Evolutionary conservation across 495 filamentous ascomycete genomes (phyloP), one percentile per base, ranked within the genome.

Genomic region (Penicillium ucsense): DNA sequence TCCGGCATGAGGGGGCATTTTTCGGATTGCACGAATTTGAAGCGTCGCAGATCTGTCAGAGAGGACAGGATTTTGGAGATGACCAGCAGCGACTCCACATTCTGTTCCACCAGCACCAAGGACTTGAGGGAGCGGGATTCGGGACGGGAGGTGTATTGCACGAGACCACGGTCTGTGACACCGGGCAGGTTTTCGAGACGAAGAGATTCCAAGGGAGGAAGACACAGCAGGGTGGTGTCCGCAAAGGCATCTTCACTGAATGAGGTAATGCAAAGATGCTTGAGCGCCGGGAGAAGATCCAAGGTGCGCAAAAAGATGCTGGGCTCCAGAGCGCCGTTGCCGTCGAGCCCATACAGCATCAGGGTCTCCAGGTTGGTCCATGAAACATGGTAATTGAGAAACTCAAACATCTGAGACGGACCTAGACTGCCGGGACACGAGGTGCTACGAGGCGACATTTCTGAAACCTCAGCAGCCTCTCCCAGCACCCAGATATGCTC

Each of bases 401-500:
- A 89, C 34, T 75, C 75, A 33, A 77, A 79, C 53, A 78, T 80
- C 61, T 84, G 80, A 33, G 79, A 72, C 32, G 69, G 74, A 12
- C 74, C 75, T 51, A 85, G 64, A 31, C 77, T 73, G n/a, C 71
- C 76, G 11, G 77, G 78, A 31, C 64, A 71, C 20, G 58, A 73
- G 20, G 63, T 64, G 56, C 60, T 68, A 40, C 67, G 70, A 31
- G 68, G 63, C 6, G 73, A 73, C 42, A 61, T 47, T 51, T 76
- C 69, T 0, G 67, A 57, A 38, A 71, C 57, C 36, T 72, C 67
- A 10, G 63, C 41, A 20, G 74, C 76, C 46, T 77, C 70, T 34
- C 70, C 70, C 30, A 95, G 60, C 5, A 89, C 72, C 90, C 90
- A 95, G 33, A 82, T 74, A 55, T 88, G 85, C 60, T 92, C 86